A percentile compares a stretch with the other conserved stretches of the same genome.
These are phyloP conservation scores for Bipolaris zeicola DNA, from an alignment of 2,329 filamentous ascomycete genomes.

Conservation along the genomic window DNA sequence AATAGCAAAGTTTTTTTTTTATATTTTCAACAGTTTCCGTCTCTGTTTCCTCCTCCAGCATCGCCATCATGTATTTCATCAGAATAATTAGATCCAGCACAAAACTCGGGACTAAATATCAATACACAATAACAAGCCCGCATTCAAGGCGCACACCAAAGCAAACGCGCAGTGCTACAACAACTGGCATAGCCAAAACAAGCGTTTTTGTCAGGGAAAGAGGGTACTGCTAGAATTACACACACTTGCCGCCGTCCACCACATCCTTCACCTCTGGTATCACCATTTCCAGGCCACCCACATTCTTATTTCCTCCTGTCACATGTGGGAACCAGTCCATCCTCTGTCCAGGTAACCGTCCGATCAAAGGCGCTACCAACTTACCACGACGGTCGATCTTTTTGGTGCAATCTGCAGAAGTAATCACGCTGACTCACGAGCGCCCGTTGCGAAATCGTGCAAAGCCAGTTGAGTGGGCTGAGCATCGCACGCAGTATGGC, in stretches of 20 bases:
- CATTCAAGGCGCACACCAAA: not conserved
- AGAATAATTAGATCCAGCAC: not conserved
- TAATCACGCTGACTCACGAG: not conserved
- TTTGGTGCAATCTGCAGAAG: constrained; percentile 4
- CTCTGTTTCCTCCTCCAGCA: not conserved
- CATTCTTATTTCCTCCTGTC: constrained; percentile 1
- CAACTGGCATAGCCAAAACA: constrained; percentile 5
- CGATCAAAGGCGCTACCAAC: not conserved
- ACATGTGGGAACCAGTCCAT: constrained; percentile 1
- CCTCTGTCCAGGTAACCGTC: not conserved
- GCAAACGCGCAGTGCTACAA: constrained; percentile 1
- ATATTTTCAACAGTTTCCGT: not conserved
- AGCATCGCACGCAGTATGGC: constrained; percentile 13
- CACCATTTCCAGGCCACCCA: constrained; percentile 1
- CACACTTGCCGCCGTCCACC: constrained; percentile 17
- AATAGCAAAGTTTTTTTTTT: not conserved
- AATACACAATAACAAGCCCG: not conserved
- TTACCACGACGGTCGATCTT: constrained; percentile 2
- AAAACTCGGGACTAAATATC: not conserved
- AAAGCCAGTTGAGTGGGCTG: constrained; percentile 10
- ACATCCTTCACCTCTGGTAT: constrained; percentile 3
- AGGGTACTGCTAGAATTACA: constrained; percentile 40
- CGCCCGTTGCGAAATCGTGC: not conserved
- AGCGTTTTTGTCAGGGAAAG: constrained; percentile 35
- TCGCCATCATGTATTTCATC: not conserved